Conservation (phyloP, 1,284 basidiomycete species). For the Schizopora paradoxa region DNA sequence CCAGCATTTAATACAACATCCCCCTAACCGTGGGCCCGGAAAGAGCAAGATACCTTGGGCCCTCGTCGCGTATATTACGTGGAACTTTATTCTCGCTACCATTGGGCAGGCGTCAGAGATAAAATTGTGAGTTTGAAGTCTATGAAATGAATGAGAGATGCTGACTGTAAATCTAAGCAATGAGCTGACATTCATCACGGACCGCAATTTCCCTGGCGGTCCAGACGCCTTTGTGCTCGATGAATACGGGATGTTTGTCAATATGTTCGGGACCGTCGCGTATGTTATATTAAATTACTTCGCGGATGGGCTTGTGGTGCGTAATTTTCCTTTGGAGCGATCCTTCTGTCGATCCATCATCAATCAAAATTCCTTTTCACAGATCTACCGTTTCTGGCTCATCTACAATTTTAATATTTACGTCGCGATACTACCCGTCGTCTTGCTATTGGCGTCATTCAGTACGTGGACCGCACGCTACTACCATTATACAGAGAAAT, state of each 20-base stretch:
- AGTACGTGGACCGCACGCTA: slow-evolving; percentile 9
- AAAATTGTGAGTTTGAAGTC: too few species aligned
- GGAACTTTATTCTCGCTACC: slow-evolving; percentile 16
- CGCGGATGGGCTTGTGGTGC: slow-evolving; percentile 21
- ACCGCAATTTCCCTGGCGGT: slow-evolving; percentile 14
- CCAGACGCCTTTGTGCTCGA: slow-evolving; percentile 10
- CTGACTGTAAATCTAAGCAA: too few species aligned
- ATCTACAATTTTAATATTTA: slow-evolving; percentile 20
- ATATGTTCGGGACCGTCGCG: slow-evolving; percentile 16
- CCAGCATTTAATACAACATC: slow-evolving; percentile 13
- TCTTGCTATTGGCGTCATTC: slow-evolving; percentile 17
- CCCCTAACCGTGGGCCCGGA: slow-evolving; percentile 4
- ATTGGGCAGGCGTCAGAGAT: slow-evolving; percentile 12
- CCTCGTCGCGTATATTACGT: slow-evolving; percentile 15
- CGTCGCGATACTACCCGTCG: slow-evolving; percentile 15
- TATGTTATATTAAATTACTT: slow-evolving; percentile 20
- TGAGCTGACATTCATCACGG: slow-evolving; percentile 14
- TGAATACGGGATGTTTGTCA: slow-evolving; percentile 13
- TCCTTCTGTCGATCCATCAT: background rate
- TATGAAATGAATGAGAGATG: too few species aligned
- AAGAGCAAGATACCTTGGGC: slow-evolving; percentile 6
- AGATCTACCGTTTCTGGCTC: slow-evolving; percentile 21
- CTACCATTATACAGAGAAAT: background rate
- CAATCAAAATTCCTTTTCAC: background rate
- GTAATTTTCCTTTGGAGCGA: too few species aligned